These are phyloP conservation scores for Solanum stenotomum DNA, from an alignment of 257 asterid species.

Conservation along the genomic window DNA sequence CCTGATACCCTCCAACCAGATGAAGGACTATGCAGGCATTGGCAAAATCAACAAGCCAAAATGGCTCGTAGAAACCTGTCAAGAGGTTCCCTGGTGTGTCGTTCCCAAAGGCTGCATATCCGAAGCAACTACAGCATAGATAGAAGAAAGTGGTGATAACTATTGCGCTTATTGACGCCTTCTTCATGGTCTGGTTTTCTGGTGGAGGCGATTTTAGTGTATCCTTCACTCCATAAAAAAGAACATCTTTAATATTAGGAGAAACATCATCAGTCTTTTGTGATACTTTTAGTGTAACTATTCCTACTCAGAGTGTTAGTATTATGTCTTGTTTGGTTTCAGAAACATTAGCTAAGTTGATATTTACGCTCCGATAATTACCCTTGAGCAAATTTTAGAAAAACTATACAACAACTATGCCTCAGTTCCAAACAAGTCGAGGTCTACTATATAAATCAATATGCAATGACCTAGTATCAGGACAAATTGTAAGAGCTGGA, in stretches of 20 bases:
- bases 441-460: not conserved
- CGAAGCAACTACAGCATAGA: conserved; percentile 53
- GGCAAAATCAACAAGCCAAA: conserved; percentile 63
- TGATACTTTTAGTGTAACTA: not conserved
- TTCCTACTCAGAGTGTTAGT: not conserved
- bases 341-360: not conserved
- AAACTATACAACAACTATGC: not conserved
- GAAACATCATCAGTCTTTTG: not conserved
- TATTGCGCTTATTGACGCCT: conserved; percentile 36
- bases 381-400: not conserved
- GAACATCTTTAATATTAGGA: not conserved
- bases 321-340: not conserved
- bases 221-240: conserved; percentile 26
- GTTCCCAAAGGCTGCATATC: conserved; percentile 71
- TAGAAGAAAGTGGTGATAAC: conserved; percentile 42
- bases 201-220: conserved; percentile 61
- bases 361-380: not conserved
- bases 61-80: conserved; percentile 74
- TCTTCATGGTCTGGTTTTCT: conserved; percentile 58
- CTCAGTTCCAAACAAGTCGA: not conserved
- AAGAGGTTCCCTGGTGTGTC: conserved; percentile 60
- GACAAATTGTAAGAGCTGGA: not conserved
- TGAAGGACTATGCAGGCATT: conserved; percentile 55
- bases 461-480: not conserved
- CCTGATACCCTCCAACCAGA: conserved; percentile 67